These are phyloP conservation scores for Fusarium temperatum DNA, from an alignment of 2,329 filamentous ascomycete species.

Conservation along the genomic window DNA sequence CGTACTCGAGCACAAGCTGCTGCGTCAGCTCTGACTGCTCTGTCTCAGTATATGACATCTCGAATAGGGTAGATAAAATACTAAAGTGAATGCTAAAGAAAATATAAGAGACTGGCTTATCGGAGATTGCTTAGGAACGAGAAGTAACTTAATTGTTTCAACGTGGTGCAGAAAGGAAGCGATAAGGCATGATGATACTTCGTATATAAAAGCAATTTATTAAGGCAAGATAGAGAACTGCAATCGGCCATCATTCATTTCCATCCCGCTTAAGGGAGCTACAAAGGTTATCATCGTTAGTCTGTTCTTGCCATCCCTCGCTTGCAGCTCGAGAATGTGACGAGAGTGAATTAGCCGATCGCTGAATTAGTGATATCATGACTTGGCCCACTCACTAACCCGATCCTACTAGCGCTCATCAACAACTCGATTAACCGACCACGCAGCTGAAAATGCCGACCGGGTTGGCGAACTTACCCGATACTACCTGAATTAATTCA, in stretches of 20 bases:
- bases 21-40: neutral
- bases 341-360: neutral
- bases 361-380: neutral
- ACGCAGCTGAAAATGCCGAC: neutral
- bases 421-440: neutral
- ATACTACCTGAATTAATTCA: neutral
- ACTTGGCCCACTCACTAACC: neutral
- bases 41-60: neutral
- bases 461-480: neutral
- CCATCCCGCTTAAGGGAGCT: fast-evolving
- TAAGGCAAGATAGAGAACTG: fast-evolving
- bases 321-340: too few species aligned
- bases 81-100: fast-evolving
- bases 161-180: neutral
- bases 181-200: neutral
- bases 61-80: fast-evolving
- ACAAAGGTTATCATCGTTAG: too few species aligned
- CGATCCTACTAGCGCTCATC: fast-evolving
- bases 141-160: neutral
- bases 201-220: neutral
- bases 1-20: neutral
- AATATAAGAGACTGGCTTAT: fast-evolving
- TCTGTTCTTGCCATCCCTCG: too few species aligned
- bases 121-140: too few species aligned
- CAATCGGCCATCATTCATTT: neutral